Evolutionary conservation across 1,284 basidiomycete genomes (phyloP), one percentile per base, ranked within the genome.

Genomic region (Cutaneotrichosporon curvatum): DNA sequence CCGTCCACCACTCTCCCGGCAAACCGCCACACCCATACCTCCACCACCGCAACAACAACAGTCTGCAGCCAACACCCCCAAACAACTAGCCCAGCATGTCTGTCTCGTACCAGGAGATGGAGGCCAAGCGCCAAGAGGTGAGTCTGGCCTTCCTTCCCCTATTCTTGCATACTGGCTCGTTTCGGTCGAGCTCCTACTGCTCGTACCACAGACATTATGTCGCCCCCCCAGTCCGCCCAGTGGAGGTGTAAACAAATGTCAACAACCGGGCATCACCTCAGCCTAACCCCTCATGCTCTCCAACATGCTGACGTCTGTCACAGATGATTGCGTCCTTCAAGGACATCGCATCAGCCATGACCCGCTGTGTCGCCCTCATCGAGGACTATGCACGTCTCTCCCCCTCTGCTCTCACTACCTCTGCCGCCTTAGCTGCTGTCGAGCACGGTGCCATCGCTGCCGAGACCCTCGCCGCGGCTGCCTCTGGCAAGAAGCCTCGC

Each of bases 291-390:
- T 28, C n/a, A n/a, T n/a, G n/a, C n/a, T n/a, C n/a, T 28, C 12
- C 8, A 7, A 28, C 25, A 12, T 28, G 12, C 25, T 28, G 8
- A 28, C 25, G n/a, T n/a, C n/a, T n/a, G n/a, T n/a, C 25, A 7
- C 59, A 74, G 71, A 69, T 74, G 67, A 62, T 73, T 51, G 49
- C 60, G 11, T 68, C 70, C 19, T 70, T 72, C 60, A 55, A 62
- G 38, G 63, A 68, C 30, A 62, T 74, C 49, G 65, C 67, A 5
- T 52, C 60, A n/a, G 67, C 65, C 40, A 70, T 74, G 65, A 60
- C 60, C 15, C 57, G 57, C 34, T 72, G 71, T 49, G 60, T 65
- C 21, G 46, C 56, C 22, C 59, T 68, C 30, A 66, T 74, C 51
- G 60, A 66, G 32, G 65, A 68, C 45, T 74, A 69, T 55, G 62